Evolutionary conservation across 306 rosid genomes (phyloP).

Genomic region (Arachis hypogaea): DNA sequence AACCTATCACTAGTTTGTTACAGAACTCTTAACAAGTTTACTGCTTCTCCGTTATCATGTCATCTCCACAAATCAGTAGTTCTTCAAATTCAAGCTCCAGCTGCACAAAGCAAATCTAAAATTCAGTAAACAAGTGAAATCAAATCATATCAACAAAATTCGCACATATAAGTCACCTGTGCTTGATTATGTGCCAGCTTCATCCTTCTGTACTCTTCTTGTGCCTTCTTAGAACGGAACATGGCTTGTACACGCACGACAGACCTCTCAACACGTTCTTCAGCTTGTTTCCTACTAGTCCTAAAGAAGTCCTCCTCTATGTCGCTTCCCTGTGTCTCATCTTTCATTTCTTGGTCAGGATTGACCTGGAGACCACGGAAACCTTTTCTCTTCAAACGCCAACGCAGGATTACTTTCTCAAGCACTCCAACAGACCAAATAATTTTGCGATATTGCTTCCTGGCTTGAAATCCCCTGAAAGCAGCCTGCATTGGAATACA

Average conservation of each 20-base stretch:
- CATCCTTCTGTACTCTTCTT: constrained; percentile 86
- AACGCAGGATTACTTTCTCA: constrained; percentile 87
- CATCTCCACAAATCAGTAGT: constrained; percentile 54
- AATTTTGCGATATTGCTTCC: constrained; percentile 81
- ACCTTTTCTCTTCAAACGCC: constrained; percentile 92
- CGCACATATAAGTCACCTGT: constrained; percentile 50
- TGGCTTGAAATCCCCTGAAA: constrained; percentile 80
- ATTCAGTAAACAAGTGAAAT: constrained; percentile 30
- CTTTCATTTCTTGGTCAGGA: constrained; percentile 42
- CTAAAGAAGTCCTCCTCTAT: constrained; percentile 77
- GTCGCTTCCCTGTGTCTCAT: constrained; percentile 57
- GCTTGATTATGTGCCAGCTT: constrained; percentile 70
- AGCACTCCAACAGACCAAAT: constrained; percentile 95
- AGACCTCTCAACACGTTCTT: constrained; percentile 80
- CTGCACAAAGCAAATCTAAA: constrained; percentile 53
- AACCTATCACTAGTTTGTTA: constrained; percentile 39
- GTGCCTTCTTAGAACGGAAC: constrained; percentile 97
- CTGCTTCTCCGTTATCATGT: constrained; percentile 41
- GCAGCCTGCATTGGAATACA: constrained; percentile 69
- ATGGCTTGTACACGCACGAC: constrained; percentile 79
- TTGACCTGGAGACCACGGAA: constrained; percentile 89
- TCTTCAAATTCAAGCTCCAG: constrained; percentile 67
- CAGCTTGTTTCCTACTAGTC: constrained; percentile 78
- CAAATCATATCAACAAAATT: constrained; percentile 2
- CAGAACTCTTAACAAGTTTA: constrained; percentile 5